Evolutionary conservation across 306 rosid species (phyloP).

Genomic region (Prunus kanzakura): DNA sequence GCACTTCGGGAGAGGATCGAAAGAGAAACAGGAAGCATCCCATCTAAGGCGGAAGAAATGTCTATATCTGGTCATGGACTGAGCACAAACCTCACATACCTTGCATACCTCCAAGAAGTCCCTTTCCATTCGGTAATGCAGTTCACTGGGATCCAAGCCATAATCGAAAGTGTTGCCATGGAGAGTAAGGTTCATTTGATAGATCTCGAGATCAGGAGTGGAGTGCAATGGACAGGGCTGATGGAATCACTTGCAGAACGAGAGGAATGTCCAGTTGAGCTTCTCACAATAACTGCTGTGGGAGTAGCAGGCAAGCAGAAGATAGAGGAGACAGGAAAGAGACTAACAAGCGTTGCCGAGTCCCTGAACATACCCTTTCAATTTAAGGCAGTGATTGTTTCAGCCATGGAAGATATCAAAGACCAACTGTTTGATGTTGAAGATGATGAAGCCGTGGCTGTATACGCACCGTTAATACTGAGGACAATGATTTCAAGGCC

Average conservation of each 20-base stretch:
- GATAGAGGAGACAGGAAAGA: constrained; percentile 45
- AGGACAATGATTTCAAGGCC: constrained; percentile 52
- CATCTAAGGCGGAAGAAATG: constrained; percentile 14
- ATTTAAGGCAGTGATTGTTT: constrained; percentile 38
- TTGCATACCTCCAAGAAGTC: constrained; percentile 34
- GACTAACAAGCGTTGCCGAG: constrained; percentile 49
- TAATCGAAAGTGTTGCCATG: constrained; percentile 50
- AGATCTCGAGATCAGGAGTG: constrained; percentile 51
- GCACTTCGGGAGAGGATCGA: constrained; percentile 61
- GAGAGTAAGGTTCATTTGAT: constrained; percentile 53
- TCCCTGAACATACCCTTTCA: constrained; percentile 61
- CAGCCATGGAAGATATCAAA: constrained; percentile 44
- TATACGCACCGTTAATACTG: constrained; percentile 42
- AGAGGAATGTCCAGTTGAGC: constrained; percentile 33
- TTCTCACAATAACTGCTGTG: constrained; percentile 55
- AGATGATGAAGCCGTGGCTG: constrained; percentile 50
- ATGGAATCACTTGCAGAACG: constrained; percentile 61
- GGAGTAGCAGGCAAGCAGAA: constrained; percentile 18
- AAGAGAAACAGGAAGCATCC: constrained; percentile 38
- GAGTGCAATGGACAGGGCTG: constrained; percentile 54
- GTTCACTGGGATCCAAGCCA: constrained; percentile 51
- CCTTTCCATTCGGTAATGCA: constrained; percentile 59
- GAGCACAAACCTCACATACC: background rate
- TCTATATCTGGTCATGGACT: background rate
- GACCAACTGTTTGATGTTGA: constrained; percentile 42